Evolutionary conservation across 2,329 filamentous ascomycete genomes (phyloP), one percentile per base, ranked within the genome.

Genomic region (Truncatella angustata): DNA sequence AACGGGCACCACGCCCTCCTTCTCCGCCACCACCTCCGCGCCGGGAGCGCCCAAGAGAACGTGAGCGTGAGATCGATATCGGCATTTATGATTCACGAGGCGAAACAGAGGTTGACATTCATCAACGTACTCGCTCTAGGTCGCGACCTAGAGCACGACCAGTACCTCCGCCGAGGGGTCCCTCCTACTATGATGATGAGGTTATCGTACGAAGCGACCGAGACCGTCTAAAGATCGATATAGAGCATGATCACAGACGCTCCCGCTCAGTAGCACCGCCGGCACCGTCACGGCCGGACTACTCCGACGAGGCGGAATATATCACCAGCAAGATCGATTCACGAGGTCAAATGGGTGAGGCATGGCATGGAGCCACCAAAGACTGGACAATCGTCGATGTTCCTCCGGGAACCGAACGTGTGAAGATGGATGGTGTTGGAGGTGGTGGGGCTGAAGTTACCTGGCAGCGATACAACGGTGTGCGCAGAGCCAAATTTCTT

Each of bases 351-450:
- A 80, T 86, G 63, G 88, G 87, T 49, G 90, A 93, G 69, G 88
- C 87, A 20, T 85, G 80, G 66, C 82, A 88, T 60, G 88, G 89
- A 49, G 85, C 83, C 16, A 91, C 87, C 32, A 85, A 82, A 57
- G 87, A 85, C 63, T 95, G 91, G 90, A 80, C 83, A 50, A 88
- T 95, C 56, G 80, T 96, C 34, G 90, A 95, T 69, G 86, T 95
- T 35, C 90, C 90, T 1, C 88, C 90, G 0, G 90, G 90, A 53
- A 93, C 90, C 0, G 87, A 90, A 71, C 82, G 87, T 36, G 86
- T 94, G n/a, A 81, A 82, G 50, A 87, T 94, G 86, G 88, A 94
- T 59, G 89, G 90, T 49, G 78, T 83, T 21, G 89, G 89, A 18
- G 88, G 88, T 44, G 87, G 78, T n/a, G 77, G 76, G 34, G 86